Percentiles rank a stretch among this genome's conserved stretches.
Evolutionary conservation across 306 rosid species (phyloP).

Genomic region (Urtica urens): DNA sequence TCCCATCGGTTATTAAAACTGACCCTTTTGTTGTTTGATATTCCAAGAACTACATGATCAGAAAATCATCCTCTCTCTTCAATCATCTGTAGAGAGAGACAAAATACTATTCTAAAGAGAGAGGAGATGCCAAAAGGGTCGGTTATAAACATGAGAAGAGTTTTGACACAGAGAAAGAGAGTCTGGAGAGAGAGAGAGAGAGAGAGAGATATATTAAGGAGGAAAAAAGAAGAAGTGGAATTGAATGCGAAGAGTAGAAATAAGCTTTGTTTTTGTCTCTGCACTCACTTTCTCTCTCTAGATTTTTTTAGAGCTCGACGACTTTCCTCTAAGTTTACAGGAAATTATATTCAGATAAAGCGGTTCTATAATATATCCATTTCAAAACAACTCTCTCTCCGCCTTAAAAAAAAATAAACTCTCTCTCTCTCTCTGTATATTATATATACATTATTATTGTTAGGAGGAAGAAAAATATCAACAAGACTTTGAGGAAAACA

Average conservation of each 20-base stretch:
- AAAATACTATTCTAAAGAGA: constrained; percentile 12
- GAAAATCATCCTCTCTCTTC: background rate
- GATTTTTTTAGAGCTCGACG: constrained; percentile 13
- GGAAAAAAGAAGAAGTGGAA: constrained; percentile 16
- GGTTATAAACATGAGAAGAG: constrained; percentile 22
- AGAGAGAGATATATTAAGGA: constrained; percentile 8
- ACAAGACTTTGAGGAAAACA: constrained; percentile 13
- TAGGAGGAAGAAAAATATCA: constrained; percentile 9
- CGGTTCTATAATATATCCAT: constrained; percentile 26
- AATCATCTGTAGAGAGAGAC: constrained; percentile 1
- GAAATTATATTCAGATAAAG: constrained; percentile 32
- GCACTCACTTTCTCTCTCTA: constrained; percentile 8
- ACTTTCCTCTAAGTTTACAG: constrained; percentile 27
- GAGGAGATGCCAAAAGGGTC: constrained; percentile 30
- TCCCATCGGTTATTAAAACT: constrained; percentile 42
- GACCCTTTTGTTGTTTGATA: constrained; percentile 21
- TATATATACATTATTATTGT: too few species aligned
- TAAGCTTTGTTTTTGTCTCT: constrained; percentile 8
- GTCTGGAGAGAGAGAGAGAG: constrained; percentile 13
- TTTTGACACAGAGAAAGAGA: too few species aligned
- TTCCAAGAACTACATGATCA: constrained; percentile 13
- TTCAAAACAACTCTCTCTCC: too few species aligned
- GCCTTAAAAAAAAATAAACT: too few species aligned
- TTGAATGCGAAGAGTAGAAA: constrained; percentile 30
- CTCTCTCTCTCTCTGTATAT: too few species aligned